Base-by-base conservation (phyloP, 2,329 filamentous ascomycete genomes). In the Endoconidiophora polonica region DNA sequence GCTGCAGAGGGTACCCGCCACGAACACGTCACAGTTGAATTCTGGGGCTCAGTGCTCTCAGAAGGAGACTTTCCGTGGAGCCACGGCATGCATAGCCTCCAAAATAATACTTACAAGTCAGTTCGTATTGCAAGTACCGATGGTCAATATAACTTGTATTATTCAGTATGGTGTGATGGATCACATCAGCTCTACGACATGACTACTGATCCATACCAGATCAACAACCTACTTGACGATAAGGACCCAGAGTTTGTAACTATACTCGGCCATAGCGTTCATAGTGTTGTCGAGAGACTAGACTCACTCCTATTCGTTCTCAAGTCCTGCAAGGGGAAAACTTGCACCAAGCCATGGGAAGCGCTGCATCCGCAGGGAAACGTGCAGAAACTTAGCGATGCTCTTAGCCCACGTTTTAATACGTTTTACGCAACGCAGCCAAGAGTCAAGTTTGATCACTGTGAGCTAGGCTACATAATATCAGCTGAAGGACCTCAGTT, bases 271-370 rank as follows among this genome's bases (percentile, higher is more conserved):
- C 56, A 60, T 9, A 58, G 63, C 14, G 55, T 69, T 1, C 46
- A 59, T 6, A 66, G 68, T 49, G 62, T 76, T 2, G 57, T 70
- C n/a, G 59, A 65, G n/a, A 68, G 74, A 4, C 65, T 81, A 0
- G 75, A 80, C 55, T 65, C 74, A 1, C 65, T 80, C 0, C 63
- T 79, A 9, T 64, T 79, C 45, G 72, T 78, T 1, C 66, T 76
- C 43, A 80, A 80, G 62, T 73, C 73, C 1, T 80, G 76, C 63
- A 70, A 72, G 58, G 71, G 66, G 2, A 55, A 61, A 2, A 65
- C 66, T 0, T 80, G 76, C 57, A 61, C 67, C 3, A 60, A 67
- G 29, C 76, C 77, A 0, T 81, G 76, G 76, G 58, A 60, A 4
- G 65, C 68, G 1, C 63, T 79, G 9, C 74, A 79, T 55, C 73